Evolutionary conservation across 768 basidiomycete genomes (phyloP), one percentile per base, ranked within the genome.

Genomic region (Lepiota venenata): DNA sequence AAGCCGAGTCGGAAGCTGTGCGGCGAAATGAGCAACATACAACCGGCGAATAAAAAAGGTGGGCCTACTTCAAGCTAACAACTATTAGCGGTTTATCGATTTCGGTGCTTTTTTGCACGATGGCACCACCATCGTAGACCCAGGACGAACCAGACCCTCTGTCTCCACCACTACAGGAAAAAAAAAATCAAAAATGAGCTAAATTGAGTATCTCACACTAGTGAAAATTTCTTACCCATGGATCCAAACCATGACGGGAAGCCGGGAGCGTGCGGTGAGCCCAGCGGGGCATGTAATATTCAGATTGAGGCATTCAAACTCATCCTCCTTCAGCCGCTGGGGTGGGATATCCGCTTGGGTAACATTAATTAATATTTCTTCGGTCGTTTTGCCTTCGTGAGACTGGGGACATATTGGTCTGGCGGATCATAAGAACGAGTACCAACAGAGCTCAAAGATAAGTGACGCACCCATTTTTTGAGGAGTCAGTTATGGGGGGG

Each of bases 221-320:
- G 46, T 20, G 25, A 27, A 72, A 16, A 39, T 14, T 7, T 11
- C 52, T 46, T 61, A 91, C 88, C 89, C 89, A 69, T 91, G 89
- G n/a, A 91, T 73, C 89, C 88, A 91, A 42, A 90, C 66, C 88
- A 91, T 89, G 59, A 91, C 88, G 5, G 89, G 89, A 14, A 85
- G 57, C 40, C 72, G 76, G 38, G 86, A 84, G 43, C 72, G 71
- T 2, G 77, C 61, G 3, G 67, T 73, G 16, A 83, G 71, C 15
- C 79, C 80, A 21, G 77, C 81, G 9, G 89, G 89, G 52, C 81
- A 79, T n/a, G 87, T 88, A 49, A 91, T 87, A 67, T 88, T 90
- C 56, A 91, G 66, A 64, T 90, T 91, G 20, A 91, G 73, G 67
- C 89, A 91, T 49, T 88, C 85, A 36, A 90, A 88, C 66, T 91